Conservation (phyloP, 768 basidiomycete genomes). For the Pleurotus citrinopileatus region DNA sequence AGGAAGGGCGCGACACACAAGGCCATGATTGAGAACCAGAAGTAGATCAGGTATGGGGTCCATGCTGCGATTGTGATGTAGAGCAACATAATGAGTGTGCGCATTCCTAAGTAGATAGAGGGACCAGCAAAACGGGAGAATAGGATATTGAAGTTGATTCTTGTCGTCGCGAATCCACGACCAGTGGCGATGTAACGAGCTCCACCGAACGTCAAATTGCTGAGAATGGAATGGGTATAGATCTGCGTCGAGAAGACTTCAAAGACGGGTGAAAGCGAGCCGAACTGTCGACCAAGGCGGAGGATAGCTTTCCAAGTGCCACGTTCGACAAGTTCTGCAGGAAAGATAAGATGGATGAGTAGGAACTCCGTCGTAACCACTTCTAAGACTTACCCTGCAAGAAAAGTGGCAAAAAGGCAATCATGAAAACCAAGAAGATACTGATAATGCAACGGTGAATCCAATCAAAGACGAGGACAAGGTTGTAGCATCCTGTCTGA, state of each 20-base stretch:
- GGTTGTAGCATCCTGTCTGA: slow-evolving; percentile 90
- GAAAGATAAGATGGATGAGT: slow-evolving; percentile 16
- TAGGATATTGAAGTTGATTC: slow-evolving; percentile 91
- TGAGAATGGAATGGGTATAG: slow-evolving; percentile 95
- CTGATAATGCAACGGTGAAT: slow-evolving; percentile 95
- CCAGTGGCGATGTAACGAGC: slow-evolving; percentile 99
- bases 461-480: slow-evolving; percentile 92
- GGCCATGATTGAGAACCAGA: slow-evolving; percentile 93
- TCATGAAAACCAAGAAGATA: slow-evolving; percentile 98
- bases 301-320: slow-evolving; percentile 90
- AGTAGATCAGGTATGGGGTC: slow-evolving; percentile 93
- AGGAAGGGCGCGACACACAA: slow-evolving; percentile 95
- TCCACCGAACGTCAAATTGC: slow-evolving; percentile 95
- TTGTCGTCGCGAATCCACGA: slow-evolving; percentile 95
- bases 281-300: slow-evolving; percentile 91
- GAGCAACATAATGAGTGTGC: slow-evolving; percentile 87
- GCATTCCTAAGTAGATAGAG: slow-evolving; percentile 95
- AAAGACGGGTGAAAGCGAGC: slow-evolving; percentile 91
- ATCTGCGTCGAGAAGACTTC: slow-evolving; percentile 99
- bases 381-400: slow-evolving; percentile 67
- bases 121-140: slow-evolving; percentile 99
- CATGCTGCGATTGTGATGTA: slow-evolving; percentile 92
- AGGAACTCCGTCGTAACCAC: background rate
- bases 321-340: slow-evolving; percentile 87
- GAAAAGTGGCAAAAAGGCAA: slow-evolving; percentile 92